These are phyloP conservation scores for Dactylellina parvicollis DNA, from an alignment of 2,329 filamentous ascomycete genomes.

Conservation along the genomic window DNA sequence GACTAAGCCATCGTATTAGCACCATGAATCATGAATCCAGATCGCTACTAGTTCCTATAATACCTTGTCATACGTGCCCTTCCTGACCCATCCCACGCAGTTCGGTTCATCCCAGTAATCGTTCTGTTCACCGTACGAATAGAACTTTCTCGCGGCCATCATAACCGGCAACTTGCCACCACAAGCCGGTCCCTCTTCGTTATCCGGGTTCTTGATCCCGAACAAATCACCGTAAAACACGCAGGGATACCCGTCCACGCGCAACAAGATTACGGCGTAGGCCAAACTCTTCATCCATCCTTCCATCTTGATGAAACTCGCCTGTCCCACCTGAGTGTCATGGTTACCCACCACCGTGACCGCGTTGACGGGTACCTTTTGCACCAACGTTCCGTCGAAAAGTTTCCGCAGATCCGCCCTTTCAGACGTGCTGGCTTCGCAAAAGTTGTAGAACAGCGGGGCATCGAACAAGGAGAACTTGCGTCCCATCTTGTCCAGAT, in stretches of 20 bases:
- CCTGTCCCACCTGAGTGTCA: slow-evolving; percentile 74
- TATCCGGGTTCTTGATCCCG: slow-evolving; percentile 59
- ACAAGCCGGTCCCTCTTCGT: slow-evolving; percentile 66
- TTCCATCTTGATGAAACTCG: slow-evolving; percentile 69
- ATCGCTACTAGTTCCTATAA: not conserved
- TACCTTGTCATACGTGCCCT: slow-evolving; percentile 63
- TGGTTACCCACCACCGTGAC: slow-evolving; percentile 78
- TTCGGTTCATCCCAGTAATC: slow-evolving; percentile 72
- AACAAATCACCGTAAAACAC: slow-evolving; percentile 71
- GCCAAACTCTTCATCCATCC: slow-evolving; percentile 76
- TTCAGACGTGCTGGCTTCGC: slow-evolving; percentile 67
- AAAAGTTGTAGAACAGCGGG: slow-evolving; percentile 75
- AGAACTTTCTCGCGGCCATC: slow-evolving; percentile 71
- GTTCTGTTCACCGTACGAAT: slow-evolving; percentile 72
- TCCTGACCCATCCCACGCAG: slow-evolving; percentile 71
- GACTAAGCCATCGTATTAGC: slow-evolving; percentile 59
- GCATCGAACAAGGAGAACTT: slow-evolving; percentile 74
- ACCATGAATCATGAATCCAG: slow-evolving; percentile 60
- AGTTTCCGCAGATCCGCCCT: slow-evolving; percentile 72
- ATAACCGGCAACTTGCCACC: slow-evolving; percentile 69
- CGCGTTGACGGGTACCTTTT: slow-evolving; percentile 67
- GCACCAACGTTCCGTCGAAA: slow-evolving; percentile 71
- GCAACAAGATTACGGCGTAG: slow-evolving; percentile 76
- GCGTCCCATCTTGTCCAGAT: slow-evolving; percentile 69
- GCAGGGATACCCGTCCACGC: slow-evolving; percentile 71